Conservation (phyloP, 179 eudicot genomes). For the Actinidia chinensis region DNA sequence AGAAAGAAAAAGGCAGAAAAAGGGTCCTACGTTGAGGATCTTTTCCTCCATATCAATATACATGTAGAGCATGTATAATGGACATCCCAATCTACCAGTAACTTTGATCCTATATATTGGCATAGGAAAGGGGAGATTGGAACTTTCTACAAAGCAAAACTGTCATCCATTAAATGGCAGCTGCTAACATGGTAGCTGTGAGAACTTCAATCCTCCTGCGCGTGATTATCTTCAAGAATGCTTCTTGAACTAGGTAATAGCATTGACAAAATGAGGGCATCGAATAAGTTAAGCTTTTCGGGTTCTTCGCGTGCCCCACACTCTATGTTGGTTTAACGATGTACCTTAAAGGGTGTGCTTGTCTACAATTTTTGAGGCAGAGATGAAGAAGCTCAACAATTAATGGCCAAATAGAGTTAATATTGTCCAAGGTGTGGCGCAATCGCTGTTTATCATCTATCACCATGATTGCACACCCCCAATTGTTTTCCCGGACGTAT, state of each 20-base stretch:
- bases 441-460: too few relatives aligned
- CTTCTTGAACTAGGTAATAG: conserved; percentile 36
- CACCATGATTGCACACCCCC: too few relatives aligned
- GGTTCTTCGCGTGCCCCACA: too few relatives aligned
- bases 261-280: conserved; percentile 37
- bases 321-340: too few relatives aligned
- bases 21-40: neutral
- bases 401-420: too few relatives aligned
- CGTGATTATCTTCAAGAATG: conserved; percentile 23
- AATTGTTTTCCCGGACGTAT: too few relatives aligned
- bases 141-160: conserved; percentile 38
- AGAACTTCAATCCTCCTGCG: conserved; percentile 24
- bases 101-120: conserved; percentile 34
- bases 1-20: neutral
- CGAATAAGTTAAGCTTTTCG: too few relatives aligned
- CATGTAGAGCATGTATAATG: conserved; percentile 18
- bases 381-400: too few relatives aligned
- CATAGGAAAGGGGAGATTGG: conserved; percentile 43
- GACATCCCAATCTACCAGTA: conserved; percentile 35
- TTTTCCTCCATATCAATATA: conserved; percentile 20
- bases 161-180: conserved; percentile 26
- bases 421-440: too few relatives aligned
- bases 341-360: too few relatives aligned
- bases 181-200: conserved; percentile 43
- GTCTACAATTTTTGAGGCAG: too few relatives aligned